These are phyloP conservation scores for Mikania micrantha DNA, from an alignment of 129 eudicot species.

Conservation along the genomic window DNA sequence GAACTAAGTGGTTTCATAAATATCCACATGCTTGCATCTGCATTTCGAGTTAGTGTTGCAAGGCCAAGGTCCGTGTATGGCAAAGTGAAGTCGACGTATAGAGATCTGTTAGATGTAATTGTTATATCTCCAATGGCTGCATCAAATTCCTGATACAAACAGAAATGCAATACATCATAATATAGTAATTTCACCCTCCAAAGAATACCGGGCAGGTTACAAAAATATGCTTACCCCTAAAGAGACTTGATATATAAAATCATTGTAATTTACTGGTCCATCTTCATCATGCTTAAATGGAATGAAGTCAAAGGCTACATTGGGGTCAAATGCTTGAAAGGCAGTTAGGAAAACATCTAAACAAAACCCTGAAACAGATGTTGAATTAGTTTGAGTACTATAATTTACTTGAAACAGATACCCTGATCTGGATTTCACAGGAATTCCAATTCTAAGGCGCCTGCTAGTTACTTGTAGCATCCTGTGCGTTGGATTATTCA, in stretches of 20 bases:
- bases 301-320: background rate
- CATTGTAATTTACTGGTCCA: conserved; percentile 5
- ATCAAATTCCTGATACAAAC: conserved; percentile 33
- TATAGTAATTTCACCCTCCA: background rate
- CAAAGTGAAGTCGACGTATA: conserved; percentile 42
- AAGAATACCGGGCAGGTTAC: background rate
- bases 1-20: conserved; percentile 38
- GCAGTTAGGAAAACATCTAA: conserved; percentile 37
- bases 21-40: conserved; percentile 25
- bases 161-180: background rate
- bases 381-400: conserved; percentile 12
- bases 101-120: conserved; percentile 32
- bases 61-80: conserved; percentile 32
- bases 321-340: background rate
- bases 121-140: conserved; percentile 48
- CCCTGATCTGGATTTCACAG: background rate
- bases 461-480: conserved; percentile 8
- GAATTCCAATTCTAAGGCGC: conserved; percentile 35
- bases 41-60: conserved; percentile 21
- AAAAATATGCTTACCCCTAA: background rate
- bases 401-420: background rate
- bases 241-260: background rate
- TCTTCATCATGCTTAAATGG: conserved; percentile 22
- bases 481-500: conserved; percentile 21
- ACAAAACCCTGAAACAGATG: conserved; percentile 18